Conservation (phyloP, 108 stramenopile genomes). For the Thalassiosira profunda region DNA sequence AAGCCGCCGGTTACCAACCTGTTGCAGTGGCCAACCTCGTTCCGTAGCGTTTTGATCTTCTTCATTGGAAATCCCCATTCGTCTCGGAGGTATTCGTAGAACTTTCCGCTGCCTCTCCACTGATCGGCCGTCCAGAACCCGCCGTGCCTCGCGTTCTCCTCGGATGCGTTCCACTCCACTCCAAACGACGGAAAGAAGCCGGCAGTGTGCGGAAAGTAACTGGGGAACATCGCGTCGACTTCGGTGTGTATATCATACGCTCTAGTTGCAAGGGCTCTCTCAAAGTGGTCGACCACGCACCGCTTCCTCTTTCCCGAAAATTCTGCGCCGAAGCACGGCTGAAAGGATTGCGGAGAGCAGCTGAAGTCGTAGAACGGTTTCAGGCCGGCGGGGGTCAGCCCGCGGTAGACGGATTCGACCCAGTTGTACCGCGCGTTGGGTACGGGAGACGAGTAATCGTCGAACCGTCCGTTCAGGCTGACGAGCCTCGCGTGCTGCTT, state of each 20-base stretch:
- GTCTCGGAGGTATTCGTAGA: neutral
- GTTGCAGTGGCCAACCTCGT: too few relatives aligned
- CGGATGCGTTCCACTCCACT: neutral
- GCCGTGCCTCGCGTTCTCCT: neutral
- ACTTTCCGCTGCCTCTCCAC: neutral
- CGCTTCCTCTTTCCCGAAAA: neutral
- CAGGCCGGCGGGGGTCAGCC: neutral
- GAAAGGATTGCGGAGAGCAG: neutral
- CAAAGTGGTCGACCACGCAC: slow-evolving; percentile 10
- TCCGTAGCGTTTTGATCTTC: neutral
- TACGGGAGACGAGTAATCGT: too few relatives aligned
- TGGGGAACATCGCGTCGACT: neutral
- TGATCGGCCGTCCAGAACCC: neutral
- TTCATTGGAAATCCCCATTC: neutral
- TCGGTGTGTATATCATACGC: neutral
- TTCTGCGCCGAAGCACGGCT: neutral
- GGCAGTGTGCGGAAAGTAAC: neutral
- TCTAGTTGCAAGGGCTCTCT: neutral
- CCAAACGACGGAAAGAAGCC: neutral
- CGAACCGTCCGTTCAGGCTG: slow-evolving; percentile 8
- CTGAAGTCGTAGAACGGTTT: neutral
- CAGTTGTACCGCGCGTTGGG: neutral
- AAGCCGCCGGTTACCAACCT: too few relatives aligned
- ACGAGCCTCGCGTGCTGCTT: neutral
- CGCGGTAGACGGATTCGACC: slow-evolving; percentile 12